A percentile compares a stretch with the other conserved stretches of the same genome.
phyloP scores from a whole-genome alignment of 202 grass and related monocot genomes.

The Panicum hallii region DNA sequence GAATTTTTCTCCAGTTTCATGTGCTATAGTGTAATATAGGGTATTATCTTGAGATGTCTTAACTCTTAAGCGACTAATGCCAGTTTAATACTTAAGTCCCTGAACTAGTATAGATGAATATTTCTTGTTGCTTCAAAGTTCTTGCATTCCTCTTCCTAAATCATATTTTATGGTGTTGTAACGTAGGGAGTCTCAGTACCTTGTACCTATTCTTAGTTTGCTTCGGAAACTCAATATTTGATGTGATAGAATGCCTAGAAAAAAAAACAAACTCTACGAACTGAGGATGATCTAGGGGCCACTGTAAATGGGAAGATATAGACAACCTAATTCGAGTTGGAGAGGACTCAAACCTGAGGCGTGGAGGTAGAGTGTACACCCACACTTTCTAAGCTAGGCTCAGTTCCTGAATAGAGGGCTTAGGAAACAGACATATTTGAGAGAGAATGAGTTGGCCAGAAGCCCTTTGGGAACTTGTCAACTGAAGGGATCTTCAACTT shows the following conservation, averaged over 20 bases:
- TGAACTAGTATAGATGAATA: slow-evolving; percentile 19
- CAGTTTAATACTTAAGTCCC: neutral
- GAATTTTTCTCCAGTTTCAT: neutral
- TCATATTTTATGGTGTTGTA: slow-evolving; percentile 17
- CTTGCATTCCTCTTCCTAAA: neutral
- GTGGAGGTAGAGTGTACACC: neutral
- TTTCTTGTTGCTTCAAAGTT: neutral
- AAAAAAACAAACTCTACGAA: neutral
- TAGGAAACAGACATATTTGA: neutral
- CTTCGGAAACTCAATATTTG: slow-evolving; percentile 1
- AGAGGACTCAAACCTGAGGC: neutral
- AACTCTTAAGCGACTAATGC: neutral
- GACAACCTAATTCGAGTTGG: neutral
- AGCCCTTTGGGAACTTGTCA: neutral
- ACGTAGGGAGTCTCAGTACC: neutral
- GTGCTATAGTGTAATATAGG: neutral
- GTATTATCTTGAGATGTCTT: slow-evolving; percentile 13
- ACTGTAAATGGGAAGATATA: neutral
- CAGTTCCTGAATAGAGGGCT: slow-evolving; percentile 2
- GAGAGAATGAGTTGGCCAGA: neutral
- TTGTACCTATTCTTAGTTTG: slow-evolving; percentile 21
- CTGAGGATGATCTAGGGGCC: neutral
- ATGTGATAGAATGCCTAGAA: slow-evolving; percentile 20
- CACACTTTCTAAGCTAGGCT: neutral
- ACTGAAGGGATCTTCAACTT: neutral